Percentiles rank a stretch among this genome's conserved stretches.
These are phyloP conservation scores for Stephania cephalantha DNA, from an alignment of 164 flowering plant species.

Conservation along the genomic window DNA sequence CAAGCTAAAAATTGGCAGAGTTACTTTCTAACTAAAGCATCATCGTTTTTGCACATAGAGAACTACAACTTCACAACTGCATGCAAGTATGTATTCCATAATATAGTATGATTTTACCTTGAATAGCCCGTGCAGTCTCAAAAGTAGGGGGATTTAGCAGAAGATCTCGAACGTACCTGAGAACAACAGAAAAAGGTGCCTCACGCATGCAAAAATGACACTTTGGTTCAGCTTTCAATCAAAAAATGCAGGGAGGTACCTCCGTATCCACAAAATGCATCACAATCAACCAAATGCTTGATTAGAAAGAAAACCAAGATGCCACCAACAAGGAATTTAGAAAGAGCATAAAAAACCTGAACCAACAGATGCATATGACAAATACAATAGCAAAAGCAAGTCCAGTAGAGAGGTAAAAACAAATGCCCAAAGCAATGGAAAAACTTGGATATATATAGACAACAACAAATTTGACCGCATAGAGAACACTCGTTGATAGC, in stretches of 20 bases:
- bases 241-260: not conserved
- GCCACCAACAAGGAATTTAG: too few species aligned
- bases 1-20: not conserved
- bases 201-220: not conserved
- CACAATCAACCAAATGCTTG: not conserved
- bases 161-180: conserved; percentile 89
- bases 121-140: conserved; percentile 70
- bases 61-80: not conserved
- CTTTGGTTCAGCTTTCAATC: not conserved
- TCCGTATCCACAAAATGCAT: not conserved
- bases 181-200: not conserved
- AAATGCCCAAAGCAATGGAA: too few species aligned
- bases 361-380: too few species aligned
- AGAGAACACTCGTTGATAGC: too few species aligned
- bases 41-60: not conserved
- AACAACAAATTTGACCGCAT: not conserved
- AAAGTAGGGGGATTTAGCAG: conserved; percentile 93
- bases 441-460: not conserved
- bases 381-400: too few species aligned
- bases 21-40: not conserved
- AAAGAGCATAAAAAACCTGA: too few species aligned
- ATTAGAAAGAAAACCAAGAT: too few species aligned
- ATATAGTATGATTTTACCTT: conserved; percentile 42
- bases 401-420: too few species aligned
- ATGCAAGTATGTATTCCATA: not conserved